Base-by-base conservation (phyloP, 148 eudicot species). In the Heliamphora exappendiculata region DNA sequence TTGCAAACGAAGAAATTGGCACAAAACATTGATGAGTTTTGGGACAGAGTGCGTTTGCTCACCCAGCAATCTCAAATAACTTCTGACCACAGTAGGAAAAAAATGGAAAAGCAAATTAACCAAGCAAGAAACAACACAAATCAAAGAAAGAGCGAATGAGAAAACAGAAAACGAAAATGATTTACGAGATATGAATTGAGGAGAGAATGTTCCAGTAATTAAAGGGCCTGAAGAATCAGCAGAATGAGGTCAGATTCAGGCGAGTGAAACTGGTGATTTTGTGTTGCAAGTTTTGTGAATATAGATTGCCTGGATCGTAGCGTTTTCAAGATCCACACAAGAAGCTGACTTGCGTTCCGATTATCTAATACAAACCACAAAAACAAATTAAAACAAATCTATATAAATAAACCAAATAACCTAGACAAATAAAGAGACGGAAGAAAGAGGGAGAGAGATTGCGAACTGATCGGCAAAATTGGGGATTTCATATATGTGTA, bases 21-120 rank as follows among this genome's bases (percentile, higher is more conserved):
- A 60, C 96, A 82, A 79, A 86, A 86, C 90, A 91, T 79, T 19
- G 7, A 1, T 28, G 17, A 53, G 85, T 82, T 82, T 58, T 68
- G 96, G 96, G 96, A 91, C 96, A 91, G 93, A 91, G 96, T 91
- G 93, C 90, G 93, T 91, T 88, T 88, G 91, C 91, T 78, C 10
- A 37, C 17, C 42, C 29, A 37, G 24, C 39, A 16, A 36, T 9
- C 20, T 3, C 17, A 1, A 34, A 3, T 39, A n/a, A 44, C 16
- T 7, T 13, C 4, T 12, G 1, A 65, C 7, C 10, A 11, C 53
- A 65, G 36, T 66, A n/a, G 0, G 16, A 2, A 0, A 26, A 37
- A 37, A 37, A 22, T 13, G 10, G 7, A 10, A 42, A 9, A 67
- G 12, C 3, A 3, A 2, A 9, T 5, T 47, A 53, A 19, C 17